Conservation (phyloP, 139 green algal genomes). For the Zygnema cylindricum region DNA sequence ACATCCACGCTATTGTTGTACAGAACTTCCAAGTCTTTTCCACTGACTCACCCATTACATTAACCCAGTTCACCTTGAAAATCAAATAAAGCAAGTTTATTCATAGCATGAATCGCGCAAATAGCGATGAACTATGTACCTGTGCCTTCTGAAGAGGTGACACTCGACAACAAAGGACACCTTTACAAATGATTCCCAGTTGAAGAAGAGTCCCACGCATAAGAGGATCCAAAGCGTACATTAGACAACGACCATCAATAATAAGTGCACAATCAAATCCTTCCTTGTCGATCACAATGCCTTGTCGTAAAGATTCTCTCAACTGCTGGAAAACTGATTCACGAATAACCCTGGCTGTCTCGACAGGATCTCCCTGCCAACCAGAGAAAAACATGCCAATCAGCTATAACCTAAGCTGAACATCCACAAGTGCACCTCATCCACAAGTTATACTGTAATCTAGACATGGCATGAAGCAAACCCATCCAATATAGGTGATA, state of each 20-base stretch:
- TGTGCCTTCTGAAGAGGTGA: slow-evolving; percentile 70
- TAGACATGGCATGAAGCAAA: too few species aligned
- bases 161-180: slow-evolving; percentile 82
- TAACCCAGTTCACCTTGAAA: too few species aligned
- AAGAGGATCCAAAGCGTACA: slow-evolving; percentile 58
- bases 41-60: too few species aligned
- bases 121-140: slow-evolving; percentile 42
- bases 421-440: too few species aligned
- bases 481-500: too few species aligned
- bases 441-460: too few species aligned
- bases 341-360: slow-evolving; percentile 23
- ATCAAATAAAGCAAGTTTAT: too few species aligned
- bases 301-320: slow-evolving; percentile 38
- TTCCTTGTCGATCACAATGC: slow-evolving; percentile 20
- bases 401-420: too few species aligned
- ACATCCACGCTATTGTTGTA: too few species aligned
- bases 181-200: slow-evolving; percentile 73
- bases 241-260: slow-evolving; percentile 64
- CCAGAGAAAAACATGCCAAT: too few species aligned
- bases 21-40: background rate
- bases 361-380: slow-evolving; percentile 39
- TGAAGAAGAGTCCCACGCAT: slow-evolving; percentile 63
- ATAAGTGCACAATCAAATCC: slow-evolving; percentile 51
- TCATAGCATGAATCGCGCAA: too few species aligned
- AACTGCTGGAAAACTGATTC: slow-evolving; percentile 37